Evolutionary conservation across 1,284 basidiomycete species (phyloP).

Genomic region (Naganishia sp.): DNA sequence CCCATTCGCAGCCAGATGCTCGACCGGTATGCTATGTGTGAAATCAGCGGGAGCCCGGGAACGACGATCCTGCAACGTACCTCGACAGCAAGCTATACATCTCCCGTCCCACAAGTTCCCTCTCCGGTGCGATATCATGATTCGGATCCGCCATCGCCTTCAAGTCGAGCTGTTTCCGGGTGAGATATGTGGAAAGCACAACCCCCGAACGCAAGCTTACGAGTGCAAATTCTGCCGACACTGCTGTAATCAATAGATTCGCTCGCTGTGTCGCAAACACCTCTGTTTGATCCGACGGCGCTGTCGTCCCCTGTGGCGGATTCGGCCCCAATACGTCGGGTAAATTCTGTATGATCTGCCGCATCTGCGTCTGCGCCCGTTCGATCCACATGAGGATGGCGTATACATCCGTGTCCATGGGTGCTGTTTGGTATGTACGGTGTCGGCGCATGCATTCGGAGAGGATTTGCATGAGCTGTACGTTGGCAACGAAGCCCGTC

Average conservation of each 20-base stretch:
- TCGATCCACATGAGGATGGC: slow-evolving; percentile 40
- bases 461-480: slow-evolving; percentile 48
- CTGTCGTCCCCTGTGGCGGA: slow-evolving; percentile 37
- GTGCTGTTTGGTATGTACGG: slow-evolving; percentile 36
- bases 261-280: slow-evolving; percentile 38
- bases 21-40: slow-evolving; percentile 47
- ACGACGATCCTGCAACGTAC: slow-evolving; percentile 35
- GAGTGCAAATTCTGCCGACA: slow-evolving; percentile 52
- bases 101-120: slow-evolving; percentile 49
- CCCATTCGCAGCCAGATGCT: slow-evolving; percentile 53
- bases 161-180: slow-evolving; percentile 27
- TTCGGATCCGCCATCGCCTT: slow-evolving; percentile 20
- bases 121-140: slow-evolving; percentile 41
- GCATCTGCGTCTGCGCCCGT: slow-evolving; percentile 44
- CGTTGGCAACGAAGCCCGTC: slow-evolving; percentile 50
- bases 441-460: slow-evolving; percentile 53
- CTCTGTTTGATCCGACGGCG: slow-evolving; percentile 35
- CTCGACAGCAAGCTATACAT: slow-evolving; percentile 49
- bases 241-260: slow-evolving; percentile 51
- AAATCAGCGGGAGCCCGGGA: background rate
- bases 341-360: slow-evolving; percentile 42
- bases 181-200: slow-evolving; percentile 23
- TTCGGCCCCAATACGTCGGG: slow-evolving; percentile 40
- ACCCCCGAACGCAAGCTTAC: slow-evolving; percentile 38
- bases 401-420: slow-evolving; percentile 23